Conservation (phyloP, 768 basidiomycete species). For the Trametes cubensis region DNA sequence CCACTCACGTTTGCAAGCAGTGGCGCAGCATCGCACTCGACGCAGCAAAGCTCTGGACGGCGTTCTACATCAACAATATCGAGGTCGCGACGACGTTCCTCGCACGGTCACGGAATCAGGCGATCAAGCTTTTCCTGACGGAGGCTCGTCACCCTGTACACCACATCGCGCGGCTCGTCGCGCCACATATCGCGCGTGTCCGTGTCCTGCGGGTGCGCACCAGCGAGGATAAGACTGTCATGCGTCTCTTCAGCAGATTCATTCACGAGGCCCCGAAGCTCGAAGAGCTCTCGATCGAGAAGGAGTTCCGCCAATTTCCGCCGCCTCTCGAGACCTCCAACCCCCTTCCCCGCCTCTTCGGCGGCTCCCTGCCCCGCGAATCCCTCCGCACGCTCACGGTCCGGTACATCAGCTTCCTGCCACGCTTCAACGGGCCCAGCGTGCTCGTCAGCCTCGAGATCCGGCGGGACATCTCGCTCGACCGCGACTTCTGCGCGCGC, state of each 20-base stretch:
- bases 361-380: not conserved
- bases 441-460: not conserved
- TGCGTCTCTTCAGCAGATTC: not conserved
- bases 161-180: not conserved
- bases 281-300: not conserved
- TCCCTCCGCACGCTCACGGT: slow-evolving; percentile 1
- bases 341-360: not conserved
- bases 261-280: not conserved
- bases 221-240: not conserved
- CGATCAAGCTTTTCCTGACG: not conserved
- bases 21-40: slow-evolving; percentile 2
- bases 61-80: not conserved
- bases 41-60: not conserved
- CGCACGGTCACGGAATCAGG: not conserved
- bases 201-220: not conserved
- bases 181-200: not conserved
- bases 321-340: not conserved
- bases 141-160: not conserved
- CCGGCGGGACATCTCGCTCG: not conserved
- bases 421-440: not conserved
- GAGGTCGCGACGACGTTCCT: not conserved
- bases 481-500: not conserved
- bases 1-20: slow-evolving; percentile 1
- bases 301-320: not conserved
- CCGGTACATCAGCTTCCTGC: not conserved